Conservation (phyloP, 495 filamentous ascomycete genomes). For the Podospora anserina region DNA sequence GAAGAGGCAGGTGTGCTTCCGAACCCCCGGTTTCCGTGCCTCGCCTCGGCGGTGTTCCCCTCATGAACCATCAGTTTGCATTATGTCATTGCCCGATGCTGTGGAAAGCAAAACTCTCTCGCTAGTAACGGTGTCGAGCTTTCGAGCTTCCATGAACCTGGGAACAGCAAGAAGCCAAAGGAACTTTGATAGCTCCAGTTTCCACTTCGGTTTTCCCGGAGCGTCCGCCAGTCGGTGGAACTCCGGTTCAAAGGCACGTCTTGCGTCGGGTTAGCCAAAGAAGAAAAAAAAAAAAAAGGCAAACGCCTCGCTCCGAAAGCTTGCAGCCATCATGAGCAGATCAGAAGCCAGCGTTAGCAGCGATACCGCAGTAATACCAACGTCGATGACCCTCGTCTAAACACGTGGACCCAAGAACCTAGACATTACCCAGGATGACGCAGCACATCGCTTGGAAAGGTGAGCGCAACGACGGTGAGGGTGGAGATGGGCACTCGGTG, state of each 20-base stretch:
- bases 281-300: neutral
- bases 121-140: neutral
- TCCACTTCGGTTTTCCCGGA: conserved; percentile 1
- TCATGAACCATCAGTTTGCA: neutral
- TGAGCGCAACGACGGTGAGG: neutral
- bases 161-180: neutral
- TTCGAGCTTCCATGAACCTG: conserved; percentile 1
- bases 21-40: neutral
- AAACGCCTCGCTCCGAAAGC: neutral
- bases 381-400: neutral
- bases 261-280: neutral
- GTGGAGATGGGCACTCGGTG: conserved; percentile 16
- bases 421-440: neutral
- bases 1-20: conserved; percentile 2
- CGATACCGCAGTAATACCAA: neutral
- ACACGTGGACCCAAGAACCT: neutral
- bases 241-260: conserved; percentile 4
- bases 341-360: neutral
- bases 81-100: conserved; percentile 1
- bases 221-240: neutral
- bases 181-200: conserved; percentile 2
- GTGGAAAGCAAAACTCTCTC: neutral
- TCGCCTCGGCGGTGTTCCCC: neutral
- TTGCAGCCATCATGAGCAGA: neutral
- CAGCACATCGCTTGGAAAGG: neutral